Conservation (phyloP, 2,329 filamentous ascomycete species). For the Leptodontidium sp. region DNA sequence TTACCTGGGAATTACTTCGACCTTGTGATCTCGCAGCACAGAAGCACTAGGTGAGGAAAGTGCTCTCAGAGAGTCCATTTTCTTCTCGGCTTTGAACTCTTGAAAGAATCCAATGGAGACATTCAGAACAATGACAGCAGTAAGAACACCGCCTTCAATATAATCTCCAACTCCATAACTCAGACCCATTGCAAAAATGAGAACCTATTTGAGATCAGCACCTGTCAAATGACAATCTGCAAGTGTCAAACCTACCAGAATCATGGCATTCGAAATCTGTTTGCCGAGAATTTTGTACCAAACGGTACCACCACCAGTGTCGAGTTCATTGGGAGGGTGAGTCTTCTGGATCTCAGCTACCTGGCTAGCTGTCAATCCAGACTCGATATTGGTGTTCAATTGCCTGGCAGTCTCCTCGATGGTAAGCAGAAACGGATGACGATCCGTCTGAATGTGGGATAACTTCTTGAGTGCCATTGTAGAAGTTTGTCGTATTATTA, state of each 20-base stretch:
- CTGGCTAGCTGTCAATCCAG: conserved; percentile 68
- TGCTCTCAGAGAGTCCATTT: conserved; percentile 63
- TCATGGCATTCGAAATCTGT: conserved; percentile 82
- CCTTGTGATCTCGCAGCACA: conserved; percentile 63
- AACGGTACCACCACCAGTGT: conserved; percentile 71
- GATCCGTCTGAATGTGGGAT: conserved; percentile 38
- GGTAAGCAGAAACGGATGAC: conserved; percentile 68
- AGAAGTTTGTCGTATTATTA: background rate
- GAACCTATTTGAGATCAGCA: conserved; percentile 53
- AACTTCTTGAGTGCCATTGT: conserved; percentile 36
- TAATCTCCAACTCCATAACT: conserved; percentile 62
- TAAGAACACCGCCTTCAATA: conserved; percentile 66
- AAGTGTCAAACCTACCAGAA: conserved; percentile 59
- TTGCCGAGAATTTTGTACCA: conserved; percentile 77
- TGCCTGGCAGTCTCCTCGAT: conserved; percentile 68
- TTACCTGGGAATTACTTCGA: conserved; percentile 48
- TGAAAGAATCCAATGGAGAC: conserved; percentile 66
- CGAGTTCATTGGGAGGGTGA: conserved; percentile 74
- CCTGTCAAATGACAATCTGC: background rate
- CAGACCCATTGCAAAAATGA: conserved; percentile 49
- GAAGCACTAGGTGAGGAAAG: conserved; percentile 63
- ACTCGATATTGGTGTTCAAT: conserved; percentile 70
- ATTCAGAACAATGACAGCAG: conserved; percentile 65
- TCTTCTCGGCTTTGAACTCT: conserved; percentile 67
- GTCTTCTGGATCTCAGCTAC: conserved; percentile 65